Evolutionary conservation across 2,329 filamentous ascomycete species (phyloP).

Genomic region (Thielaviopsis musarum): DNA sequence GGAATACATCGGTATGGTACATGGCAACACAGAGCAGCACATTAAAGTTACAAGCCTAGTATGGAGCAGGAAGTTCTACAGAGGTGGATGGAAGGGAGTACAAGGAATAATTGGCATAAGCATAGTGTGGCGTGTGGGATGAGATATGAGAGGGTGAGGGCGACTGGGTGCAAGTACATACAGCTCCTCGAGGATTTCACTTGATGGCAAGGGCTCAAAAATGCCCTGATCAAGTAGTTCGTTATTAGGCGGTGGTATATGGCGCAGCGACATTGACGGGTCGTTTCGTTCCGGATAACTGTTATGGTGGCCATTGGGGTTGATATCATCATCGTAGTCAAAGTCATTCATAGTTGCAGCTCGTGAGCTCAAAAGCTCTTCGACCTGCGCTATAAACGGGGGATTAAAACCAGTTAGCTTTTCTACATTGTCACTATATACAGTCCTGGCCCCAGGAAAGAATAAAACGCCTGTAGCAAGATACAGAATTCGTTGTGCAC

Average conservation of each 20-base stretch:
- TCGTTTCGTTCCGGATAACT: background rate
- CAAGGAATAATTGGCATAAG: background rate
- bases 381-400: constrained; percentile 54
- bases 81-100: background rate
- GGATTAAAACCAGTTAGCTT: background rate
- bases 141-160: background rate
- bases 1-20: background rate
- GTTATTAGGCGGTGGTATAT: background rate
- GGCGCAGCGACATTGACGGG: background rate
- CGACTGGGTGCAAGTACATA: constrained; percentile 24
- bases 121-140: background rate
- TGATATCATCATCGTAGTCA: constrained; percentile 15
- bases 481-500: background rate
- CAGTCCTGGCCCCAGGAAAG: background rate
- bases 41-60: background rate
- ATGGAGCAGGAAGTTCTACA: background rate
- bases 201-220: constrained; percentile 63
- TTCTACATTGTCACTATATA: background rate
- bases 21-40: background rate
- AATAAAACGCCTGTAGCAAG: background rate
- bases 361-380: constrained; percentile 53
- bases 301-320: background rate
- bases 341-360: constrained; percentile 16
- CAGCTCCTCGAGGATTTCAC: constrained; percentile 71
- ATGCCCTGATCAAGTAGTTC: constrained; percentile 60